Evolutionary conservation across 1,139 yeast genomes (phyloP).

Genomic region (Sugiyamaella pinicola): DNA sequence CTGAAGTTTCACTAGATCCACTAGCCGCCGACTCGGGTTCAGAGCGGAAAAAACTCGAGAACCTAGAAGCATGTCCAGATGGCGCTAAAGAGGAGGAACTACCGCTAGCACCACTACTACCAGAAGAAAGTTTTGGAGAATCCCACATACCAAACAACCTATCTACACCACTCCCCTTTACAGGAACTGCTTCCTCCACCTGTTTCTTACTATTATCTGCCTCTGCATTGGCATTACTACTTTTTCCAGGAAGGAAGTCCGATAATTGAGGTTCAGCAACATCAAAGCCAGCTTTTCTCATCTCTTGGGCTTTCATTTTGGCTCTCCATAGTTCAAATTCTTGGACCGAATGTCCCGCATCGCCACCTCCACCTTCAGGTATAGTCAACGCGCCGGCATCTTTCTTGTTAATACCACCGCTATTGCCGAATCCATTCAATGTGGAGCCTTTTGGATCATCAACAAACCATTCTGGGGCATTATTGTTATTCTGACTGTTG

Average conservation of each 20-base stretch:
- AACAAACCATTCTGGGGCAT: conserved; percentile 17
- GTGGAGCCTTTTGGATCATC: conserved; percentile 8
- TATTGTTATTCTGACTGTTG: conserved; percentile 7
- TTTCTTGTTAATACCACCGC: conserved; percentile 13
- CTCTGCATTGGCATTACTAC: neutral
- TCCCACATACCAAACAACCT: conserved; percentile 37
- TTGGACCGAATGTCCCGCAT: conserved; percentile 31
- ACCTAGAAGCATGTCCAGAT: conserved; percentile 30
- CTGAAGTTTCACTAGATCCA: neutral
- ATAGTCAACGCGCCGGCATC: conserved; percentile 1
- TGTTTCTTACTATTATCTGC: conserved; percentile 13
- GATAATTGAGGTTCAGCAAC: conserved; percentile 21
- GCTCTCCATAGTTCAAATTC: conserved; percentile 42
- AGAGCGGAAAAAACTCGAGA: conserved; percentile 35
- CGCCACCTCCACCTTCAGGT: conserved; percentile 17
- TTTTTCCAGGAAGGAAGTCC: conserved; percentile 2
- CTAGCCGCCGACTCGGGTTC: conserved; percentile 18
- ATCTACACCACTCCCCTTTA: conserved; percentile 31
- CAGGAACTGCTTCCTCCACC: conserved; percentile 9
- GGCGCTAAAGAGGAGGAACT: conserved; percentile 3
- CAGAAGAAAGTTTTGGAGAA: conserved; percentile 16
- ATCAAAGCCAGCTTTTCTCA: conserved; percentile 31
- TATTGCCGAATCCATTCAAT: neutral
- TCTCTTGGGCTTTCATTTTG: conserved; percentile 35
- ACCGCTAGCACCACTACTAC: neutral